These are phyloP conservation scores for Cocos nucifera DNA, from an alignment of 176 grass and related monocot species.

Conservation along the genomic window DNA sequence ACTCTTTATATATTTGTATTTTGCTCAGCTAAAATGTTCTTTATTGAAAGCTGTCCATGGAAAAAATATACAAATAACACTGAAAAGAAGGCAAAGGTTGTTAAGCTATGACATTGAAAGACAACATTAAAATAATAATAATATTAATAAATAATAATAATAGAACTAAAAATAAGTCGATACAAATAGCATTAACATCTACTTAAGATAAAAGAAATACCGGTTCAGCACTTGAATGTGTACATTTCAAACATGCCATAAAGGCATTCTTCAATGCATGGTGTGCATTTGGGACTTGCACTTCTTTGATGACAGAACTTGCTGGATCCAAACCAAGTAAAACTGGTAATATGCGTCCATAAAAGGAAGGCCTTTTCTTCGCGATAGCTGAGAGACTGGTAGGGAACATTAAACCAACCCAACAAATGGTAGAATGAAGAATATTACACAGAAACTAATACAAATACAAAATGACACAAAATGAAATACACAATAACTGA, in stretches of 20 bases:
- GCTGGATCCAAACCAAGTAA: conserved; percentile 82
- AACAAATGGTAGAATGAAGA: not conserved
- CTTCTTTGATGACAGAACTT: conserved; percentile 58
- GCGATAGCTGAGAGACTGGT: conserved; percentile 88
- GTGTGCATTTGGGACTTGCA: conserved; percentile 54
- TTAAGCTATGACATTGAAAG: no score
- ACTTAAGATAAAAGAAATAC: conserved; percentile 37
- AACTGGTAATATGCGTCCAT: conserved; percentile 84
- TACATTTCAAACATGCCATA: conserved; percentile 78
- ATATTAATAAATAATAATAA: no score
- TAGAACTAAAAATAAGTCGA: no score
- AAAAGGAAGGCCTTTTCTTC: conserved; percentile 88
- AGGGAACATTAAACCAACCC: conserved; percentile 22
- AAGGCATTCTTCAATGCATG: conserved; percentile 87
- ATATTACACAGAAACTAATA: conserved; percentile 8
- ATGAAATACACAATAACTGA: no score
- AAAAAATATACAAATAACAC: no score
- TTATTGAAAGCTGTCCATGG: no score
- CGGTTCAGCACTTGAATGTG: conserved; percentile 96
- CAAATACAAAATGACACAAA: not conserved
- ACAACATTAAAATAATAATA: no score
- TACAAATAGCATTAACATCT: conserved; percentile 7
- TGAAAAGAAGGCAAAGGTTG: no score
- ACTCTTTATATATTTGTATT: no score
- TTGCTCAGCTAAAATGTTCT: no score